phyloP scores from a whole-genome alignment of 2,329 filamentous ascomycete species.

The Trichoderma oligosporum region DNA sequence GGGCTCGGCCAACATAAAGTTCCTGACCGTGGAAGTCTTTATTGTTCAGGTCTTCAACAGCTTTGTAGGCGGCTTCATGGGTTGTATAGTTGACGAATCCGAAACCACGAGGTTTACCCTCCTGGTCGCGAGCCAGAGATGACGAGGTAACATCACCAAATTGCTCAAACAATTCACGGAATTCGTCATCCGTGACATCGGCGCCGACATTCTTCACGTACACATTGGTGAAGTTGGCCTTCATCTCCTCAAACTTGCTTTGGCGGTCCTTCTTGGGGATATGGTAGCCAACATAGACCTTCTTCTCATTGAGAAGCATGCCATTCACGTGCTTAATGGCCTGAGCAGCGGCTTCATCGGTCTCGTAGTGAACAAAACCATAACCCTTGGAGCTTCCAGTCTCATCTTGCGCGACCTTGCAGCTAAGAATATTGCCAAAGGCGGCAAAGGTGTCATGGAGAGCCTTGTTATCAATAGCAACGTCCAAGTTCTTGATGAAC shows the following conservation, averaged over 20 bases:
- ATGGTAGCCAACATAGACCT: slow-evolving; percentile 98
- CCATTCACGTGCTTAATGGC: slow-evolving; percentile 99
- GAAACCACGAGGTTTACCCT: slow-evolving; percentile 92
- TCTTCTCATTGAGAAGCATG: slow-evolving; percentile 99
- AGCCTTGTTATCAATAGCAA: slow-evolving; percentile 99
- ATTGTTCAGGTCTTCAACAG: slow-evolving; percentile 88
- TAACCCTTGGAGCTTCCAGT: slow-evolving; percentile 96
- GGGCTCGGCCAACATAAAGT: slow-evolving; percentile 94
- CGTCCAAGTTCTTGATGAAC: slow-evolving; percentile 99
- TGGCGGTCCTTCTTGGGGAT: slow-evolving; percentile 99
- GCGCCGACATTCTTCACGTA: slow-evolving; percentile 96
- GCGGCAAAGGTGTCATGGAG: slow-evolving; percentile 98
- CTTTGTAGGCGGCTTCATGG: slow-evolving; percentile 79
- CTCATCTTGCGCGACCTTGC: slow-evolving; percentile 99
- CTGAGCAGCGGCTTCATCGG: slow-evolving; percentile 90
- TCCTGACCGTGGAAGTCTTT: slow-evolving; percentile 92
- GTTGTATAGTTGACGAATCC: slow-evolving; percentile 95
- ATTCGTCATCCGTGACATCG: slow-evolving; percentile 88
- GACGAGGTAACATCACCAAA: slow-evolving; percentile 94
- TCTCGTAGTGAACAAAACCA: slow-evolving; percentile 99
- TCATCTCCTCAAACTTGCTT: slow-evolving; percentile 99
- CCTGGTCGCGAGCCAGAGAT: slow-evolving; percentile 81
- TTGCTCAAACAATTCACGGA: slow-evolving; percentile 87
- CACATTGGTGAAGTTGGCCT: slow-evolving; percentile 99
- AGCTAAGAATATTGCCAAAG: slow-evolving; percentile 98